Evolutionary conservation across 192 early-diverging fungal species (phyloP).

Genomic region (Umbelopsis ramanniana): DNA sequence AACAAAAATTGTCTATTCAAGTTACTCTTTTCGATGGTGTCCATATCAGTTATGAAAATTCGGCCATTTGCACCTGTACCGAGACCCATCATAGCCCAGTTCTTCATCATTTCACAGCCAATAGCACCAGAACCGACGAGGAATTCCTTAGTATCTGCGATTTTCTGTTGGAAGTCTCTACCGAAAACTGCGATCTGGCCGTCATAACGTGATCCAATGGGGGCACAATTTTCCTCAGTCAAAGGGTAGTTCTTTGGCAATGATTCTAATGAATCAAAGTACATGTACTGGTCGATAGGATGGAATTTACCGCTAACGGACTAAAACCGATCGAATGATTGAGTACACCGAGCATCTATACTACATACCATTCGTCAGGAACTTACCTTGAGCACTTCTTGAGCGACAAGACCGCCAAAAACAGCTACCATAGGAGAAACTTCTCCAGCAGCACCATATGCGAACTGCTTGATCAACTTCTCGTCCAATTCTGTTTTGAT

Average conservation of each 20-base stretch:
- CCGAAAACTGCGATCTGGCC: slow-evolving; percentile 97
- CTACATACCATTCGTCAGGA: not conserved
- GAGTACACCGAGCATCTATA: not conserved
- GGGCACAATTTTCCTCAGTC: slow-evolving; percentile 77
- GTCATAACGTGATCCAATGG: slow-evolving; percentile 91
- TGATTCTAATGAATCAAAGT: slow-evolving; percentile 97
- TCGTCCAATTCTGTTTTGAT: slow-evolving; percentile 84
- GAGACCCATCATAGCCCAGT: slow-evolving; percentile 96
- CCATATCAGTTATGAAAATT: slow-evolving; percentile 97
- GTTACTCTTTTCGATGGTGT: slow-evolving; percentile 99
- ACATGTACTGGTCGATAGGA: slow-evolving; percentile 88
- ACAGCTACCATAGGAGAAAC: slow-evolving; percentile 94
- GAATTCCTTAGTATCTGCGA: slow-evolving; percentile 90
- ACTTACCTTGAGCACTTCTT: slow-evolving; percentile 92
- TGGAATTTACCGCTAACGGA: slow-evolving; percentile 90
- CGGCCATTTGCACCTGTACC: slow-evolving; percentile 82
- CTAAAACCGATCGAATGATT: slow-evolving; percentile 36
- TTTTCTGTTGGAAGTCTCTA: slow-evolving; percentile 82
- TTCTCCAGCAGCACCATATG: slow-evolving; percentile 90
- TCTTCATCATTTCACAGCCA: slow-evolving; percentile 99
- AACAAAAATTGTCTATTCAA: slow-evolving; percentile 99
- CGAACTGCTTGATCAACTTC: slow-evolving; percentile 83
- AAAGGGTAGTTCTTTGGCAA: slow-evolving; percentile 71
- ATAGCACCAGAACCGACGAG: slow-evolving; percentile 98
- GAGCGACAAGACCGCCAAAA: slow-evolving; percentile 95